Base-by-base conservation (phyloP, 352 stramenopile genomes). In the Globisporangium megalacanthum region DNA sequence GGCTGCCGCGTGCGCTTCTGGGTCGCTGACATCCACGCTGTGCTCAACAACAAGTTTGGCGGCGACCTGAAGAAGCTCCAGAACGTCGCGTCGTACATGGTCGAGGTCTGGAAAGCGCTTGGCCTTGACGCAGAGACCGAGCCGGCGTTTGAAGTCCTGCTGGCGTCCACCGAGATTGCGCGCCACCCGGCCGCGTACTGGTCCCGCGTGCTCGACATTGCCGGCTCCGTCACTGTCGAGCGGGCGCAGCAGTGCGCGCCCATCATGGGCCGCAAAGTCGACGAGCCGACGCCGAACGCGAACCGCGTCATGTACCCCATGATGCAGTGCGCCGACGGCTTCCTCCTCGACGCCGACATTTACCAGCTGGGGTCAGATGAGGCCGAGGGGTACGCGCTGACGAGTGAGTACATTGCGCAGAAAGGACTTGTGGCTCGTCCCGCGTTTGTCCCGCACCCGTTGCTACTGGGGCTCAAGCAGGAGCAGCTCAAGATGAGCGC, bases 31-130 rank as follows among this genome's bases (percentile, higher is more conserved):
- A 97, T 96, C 83, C 98, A 99, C 79, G 97, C 97, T 22, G 79
- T 99, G 60, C 96, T 99, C 75, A 99, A 99, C 76, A 98, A 99
- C 81, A 99, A 99, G 79, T 98, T 99, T 81, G 96, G 95, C 54
- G 96, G 96, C 50, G 96, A 99, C 72, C 73, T 98, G 8, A 95
- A 97, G 66, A 99, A 99, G 79, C 98, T 99, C 60, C 81, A 92
- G 59, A 94, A 70, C 39, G 88, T 98, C 20, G 87, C 80, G 19
- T 67, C 88, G 35, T 99, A 99, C 81, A 96, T 99, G 72, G 95
- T 99, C 50, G 95, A 99, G 63, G 97, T 99, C 25, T 99, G 97
- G 97, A 99, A 98, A 69, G 97, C 97, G 52, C 90, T 97, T 33
- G 97, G 97, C 1, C 98, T 99, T 82, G 88, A 99, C 72, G 75